Percentiles rank a stretch among this genome's conserved stretches.
Conservation (phyloP, 1,139 yeast genomes). For the Saccharomyces uvarum region DNA sequence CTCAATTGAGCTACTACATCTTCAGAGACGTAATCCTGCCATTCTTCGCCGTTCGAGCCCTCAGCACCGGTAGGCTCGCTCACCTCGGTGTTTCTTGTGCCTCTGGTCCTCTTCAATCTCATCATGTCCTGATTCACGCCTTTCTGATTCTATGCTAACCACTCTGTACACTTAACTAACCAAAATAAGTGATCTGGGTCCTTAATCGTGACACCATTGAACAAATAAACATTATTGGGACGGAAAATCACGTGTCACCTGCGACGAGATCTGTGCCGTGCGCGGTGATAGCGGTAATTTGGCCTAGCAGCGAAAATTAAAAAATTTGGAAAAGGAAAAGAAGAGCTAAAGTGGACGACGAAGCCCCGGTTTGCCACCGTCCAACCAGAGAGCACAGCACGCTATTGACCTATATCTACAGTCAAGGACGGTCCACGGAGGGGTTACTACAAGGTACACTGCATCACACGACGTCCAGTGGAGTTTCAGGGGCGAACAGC, state of each 20-base stretch:
- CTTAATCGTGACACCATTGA: neutral
- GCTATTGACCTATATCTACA: neutral
- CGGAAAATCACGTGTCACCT: neutral
- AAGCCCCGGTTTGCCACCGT: neutral
- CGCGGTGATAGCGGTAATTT: neutral
- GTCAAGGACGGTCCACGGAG: neutral
- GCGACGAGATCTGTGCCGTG: neutral
- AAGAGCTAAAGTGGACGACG: neutral
- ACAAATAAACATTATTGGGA: neutral
- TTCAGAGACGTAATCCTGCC: slow-evolving; percentile 23
- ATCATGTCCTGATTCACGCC: neutral
- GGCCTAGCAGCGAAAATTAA: neutral
- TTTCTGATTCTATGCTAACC: neutral
- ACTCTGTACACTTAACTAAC: neutral
- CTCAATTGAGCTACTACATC: slow-evolving; percentile 19
- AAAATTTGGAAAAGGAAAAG: neutral
- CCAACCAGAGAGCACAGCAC: neutral
- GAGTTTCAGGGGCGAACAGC: neutral
- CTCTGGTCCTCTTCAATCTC: neutral
- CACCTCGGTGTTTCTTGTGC: neutral
- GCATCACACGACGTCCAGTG: neutral
- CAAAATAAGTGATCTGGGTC: neutral
- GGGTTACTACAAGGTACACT: neutral
- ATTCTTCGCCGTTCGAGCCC: slow-evolving; percentile 5
- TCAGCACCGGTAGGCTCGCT: neutral